Evolutionary conservation across 2,329 filamentous ascomycete genomes (phyloP), one percentile per base, ranked within the genome.

Genomic region (Diaporthe sp.): DNA sequence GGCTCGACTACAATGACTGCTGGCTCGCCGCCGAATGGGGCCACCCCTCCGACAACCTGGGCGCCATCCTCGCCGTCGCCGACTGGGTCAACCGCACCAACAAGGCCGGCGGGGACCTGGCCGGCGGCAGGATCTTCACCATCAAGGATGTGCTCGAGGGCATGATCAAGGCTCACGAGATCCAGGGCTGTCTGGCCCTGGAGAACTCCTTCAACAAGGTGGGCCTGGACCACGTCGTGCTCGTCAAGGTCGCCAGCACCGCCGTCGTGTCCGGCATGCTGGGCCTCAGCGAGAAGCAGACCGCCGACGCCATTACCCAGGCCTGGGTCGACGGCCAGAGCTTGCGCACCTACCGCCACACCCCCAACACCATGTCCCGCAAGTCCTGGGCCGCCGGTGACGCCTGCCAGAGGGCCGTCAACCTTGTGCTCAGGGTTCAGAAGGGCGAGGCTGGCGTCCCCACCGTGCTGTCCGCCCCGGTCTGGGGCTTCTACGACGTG

Each of bases 1-100:
- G 97, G 97, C 91, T 99, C 81, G 97, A 99, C 88, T 99, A 98
- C 91, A 99, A 99, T 85, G 97, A 99, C 90, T 98, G 97, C 91
- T 99, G 96, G 97, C 90, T 98, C 77, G 97, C 96, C 58, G 97
- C 97, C 73, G 97, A 99, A 88, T 99, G 97, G 97, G 97, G 97
- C 74, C 97, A 99, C 85, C 97, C 97, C 76, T 98, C 96, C 6
- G 97, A 99, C 88, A 99, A 99, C 89, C 86, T 99, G 79, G 97
- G 97, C 77, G 97, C 96, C 81, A 99, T 99, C 83, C 91, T 99
- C 76, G 95, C 96, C 61, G 96, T 98, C 70, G 95, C 97, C 75
- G 97, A 99, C 88, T 99, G 97, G 97, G 92, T 98, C 82, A 97
- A 96, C 79, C 94, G 97, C 80, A 98, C 96, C 82, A 93, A 93